Percentiles rank a stretch among this genome's conserved stretches.
Evolutionary conservation across 2,329 filamentous ascomycete genomes (phyloP).

Genomic region (Colletotrichum lentis): DNA sequence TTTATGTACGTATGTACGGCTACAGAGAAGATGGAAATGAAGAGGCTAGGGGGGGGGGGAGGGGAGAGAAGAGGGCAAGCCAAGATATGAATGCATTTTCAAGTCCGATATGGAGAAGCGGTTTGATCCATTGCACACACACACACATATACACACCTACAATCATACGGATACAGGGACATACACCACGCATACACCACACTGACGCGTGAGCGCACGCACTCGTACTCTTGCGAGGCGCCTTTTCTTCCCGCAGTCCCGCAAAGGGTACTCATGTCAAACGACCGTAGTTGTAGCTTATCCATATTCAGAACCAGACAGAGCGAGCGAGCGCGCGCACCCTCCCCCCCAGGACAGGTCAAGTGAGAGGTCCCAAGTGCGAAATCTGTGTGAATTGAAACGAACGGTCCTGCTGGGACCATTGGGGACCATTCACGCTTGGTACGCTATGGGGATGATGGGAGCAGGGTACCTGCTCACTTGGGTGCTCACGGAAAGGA

Average conservation of each 20-base stretch:
- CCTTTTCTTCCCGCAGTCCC: background rate
- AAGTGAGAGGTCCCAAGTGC: conserved; percentile 34
- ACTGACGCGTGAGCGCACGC: conserved; percentile 8
- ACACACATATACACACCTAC: conserved; percentile 1
- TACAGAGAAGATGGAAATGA: conserved; percentile 1
- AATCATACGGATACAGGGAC: background rate
- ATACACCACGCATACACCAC: conserved; percentile 9
- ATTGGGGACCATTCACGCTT: conserved; percentile 29
- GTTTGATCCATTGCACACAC: conserved; percentile 20
- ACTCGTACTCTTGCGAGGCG: conserved; percentile 1
- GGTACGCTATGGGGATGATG: conserved; percentile 28
- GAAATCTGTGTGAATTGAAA: conserved; percentile 37
- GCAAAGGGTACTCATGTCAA: background rate
- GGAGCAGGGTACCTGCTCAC: background rate
- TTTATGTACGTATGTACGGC: background rate
- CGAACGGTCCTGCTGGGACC: conserved; percentile 36
- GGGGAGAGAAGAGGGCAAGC: conserved; percentile 2
- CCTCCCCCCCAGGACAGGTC: conserved; percentile 37
- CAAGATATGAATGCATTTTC: conserved; percentile 22
- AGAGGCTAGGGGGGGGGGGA: background rate
- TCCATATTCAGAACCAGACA: background rate
- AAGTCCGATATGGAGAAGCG: conserved; percentile 11
- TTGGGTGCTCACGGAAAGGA: background rate
- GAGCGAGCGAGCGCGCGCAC: conserved; percentile 22
- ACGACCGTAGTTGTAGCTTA: background rate